Conservation (phyloP, 805 yeast species). For the Monosporozyma yasuniensis region DNA sequence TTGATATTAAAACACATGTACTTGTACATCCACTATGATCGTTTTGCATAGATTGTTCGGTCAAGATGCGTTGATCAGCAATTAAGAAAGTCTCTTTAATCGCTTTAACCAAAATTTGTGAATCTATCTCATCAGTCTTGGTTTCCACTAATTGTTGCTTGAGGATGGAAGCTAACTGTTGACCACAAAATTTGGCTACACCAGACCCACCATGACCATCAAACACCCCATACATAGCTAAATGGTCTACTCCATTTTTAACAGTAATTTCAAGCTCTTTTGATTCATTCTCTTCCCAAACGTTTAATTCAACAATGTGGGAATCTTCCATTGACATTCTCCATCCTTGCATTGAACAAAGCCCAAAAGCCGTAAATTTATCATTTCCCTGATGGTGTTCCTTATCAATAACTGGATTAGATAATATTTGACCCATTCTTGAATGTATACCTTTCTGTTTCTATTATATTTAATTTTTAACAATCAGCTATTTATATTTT, state of each 20-base stretch:
- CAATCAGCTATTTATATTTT: too few relatives aligned
- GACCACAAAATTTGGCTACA: conserved; percentile 83
- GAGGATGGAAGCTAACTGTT: conserved; percentile 58
- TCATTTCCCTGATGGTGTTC: conserved; percentile 63
- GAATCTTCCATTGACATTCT: conserved; percentile 96
- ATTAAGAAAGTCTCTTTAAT: conserved; percentile 64
- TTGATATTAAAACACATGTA: conserved; percentile 71
- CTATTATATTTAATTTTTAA: too few relatives aligned
- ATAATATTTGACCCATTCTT: conserved; percentile 94
- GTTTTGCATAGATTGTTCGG: conserved; percentile 52
- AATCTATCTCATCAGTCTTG: not conserved
- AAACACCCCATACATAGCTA: conserved; percentile 85
- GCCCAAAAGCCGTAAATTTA: conserved; percentile 60
- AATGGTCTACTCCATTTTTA: conserved; percentile 31
- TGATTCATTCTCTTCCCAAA: not conserved
- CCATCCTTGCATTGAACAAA: conserved; percentile 99
- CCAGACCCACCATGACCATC: conserved; percentile 97
- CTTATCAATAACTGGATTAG: conserved; percentile 76
- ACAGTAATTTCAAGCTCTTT: conserved; percentile 15
- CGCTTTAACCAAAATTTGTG: conserved; percentile 15
- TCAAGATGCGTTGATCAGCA: conserved; percentile 72
- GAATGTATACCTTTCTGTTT: not conserved
- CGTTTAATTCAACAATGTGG: conserved; percentile 45
- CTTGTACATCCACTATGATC: conserved; percentile 97
- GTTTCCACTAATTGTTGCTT: conserved; percentile 37